Evolutionary conservation across 148 eudicot genomes (phyloP).

Genomic region (Rhododendron molle): DNA sequence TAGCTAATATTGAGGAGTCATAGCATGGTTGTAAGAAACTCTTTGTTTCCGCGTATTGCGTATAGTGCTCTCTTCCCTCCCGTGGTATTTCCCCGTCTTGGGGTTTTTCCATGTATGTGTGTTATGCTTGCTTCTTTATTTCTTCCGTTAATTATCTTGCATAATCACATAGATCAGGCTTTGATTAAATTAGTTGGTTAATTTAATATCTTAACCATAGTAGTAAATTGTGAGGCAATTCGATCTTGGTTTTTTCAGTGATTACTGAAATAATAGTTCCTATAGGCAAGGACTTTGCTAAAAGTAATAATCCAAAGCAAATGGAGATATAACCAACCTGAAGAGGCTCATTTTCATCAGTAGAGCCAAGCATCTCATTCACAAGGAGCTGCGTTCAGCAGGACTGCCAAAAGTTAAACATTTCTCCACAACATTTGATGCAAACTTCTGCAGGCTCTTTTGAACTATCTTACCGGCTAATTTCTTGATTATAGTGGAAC

Average conservation of each 20-base stretch:
- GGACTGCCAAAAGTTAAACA: constrained; percentile 74
- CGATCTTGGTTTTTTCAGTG: neutral
- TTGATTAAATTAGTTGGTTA: neutral
- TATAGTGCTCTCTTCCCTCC: neutral
- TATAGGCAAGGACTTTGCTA: neutral
- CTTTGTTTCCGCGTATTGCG: neutral
- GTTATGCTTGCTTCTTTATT: neutral
- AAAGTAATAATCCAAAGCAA: neutral
- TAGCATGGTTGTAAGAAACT: neutral
- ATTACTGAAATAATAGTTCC: neutral
- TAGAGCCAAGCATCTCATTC: constrained; percentile 93
- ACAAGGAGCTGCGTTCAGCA: constrained; percentile 69
- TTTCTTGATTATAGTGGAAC: constrained; percentile 76
- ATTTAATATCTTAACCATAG: neutral
- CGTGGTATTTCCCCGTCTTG: neutral
- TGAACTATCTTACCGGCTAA: constrained; percentile 89
- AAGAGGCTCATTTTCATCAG: constrained; percentile 99
- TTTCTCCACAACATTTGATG: constrained; percentile 94
- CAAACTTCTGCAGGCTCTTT: constrained; percentile 98
- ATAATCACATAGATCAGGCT: no score
- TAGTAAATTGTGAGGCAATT: neutral
- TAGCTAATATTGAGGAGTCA: no score
- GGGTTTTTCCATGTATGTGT: neutral
- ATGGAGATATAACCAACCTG: constrained; percentile 46
- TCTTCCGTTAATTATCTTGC: neutral